Evolutionary conservation across 345 rosid species (phyloP).

Genomic region (Linum lewisii): DNA sequence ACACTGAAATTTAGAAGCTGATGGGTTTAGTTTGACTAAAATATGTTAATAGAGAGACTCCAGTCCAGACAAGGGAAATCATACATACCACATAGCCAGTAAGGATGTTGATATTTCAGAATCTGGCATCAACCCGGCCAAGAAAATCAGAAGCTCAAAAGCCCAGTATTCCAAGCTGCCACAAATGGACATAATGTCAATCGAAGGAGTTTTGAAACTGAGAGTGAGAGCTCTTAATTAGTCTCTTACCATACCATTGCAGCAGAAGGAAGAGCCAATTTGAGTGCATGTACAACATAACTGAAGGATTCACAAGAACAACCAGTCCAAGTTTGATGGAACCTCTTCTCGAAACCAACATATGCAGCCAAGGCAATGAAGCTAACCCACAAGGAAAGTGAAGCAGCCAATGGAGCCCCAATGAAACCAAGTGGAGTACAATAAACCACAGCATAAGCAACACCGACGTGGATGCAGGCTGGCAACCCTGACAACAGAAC

Average conservation of each 20-base stretch:
- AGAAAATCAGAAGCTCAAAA: conserved; percentile 60
- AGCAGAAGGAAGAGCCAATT: conserved; percentile 56
- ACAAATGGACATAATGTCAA: not conserved
- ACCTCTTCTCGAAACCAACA: conserved; percentile 29
- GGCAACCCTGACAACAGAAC: conserved; percentile 40
- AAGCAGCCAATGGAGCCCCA: conserved; percentile 68
- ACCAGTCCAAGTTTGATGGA: conserved; percentile 52
- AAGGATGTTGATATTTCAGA: conserved; percentile 48
- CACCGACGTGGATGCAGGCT: conserved; percentile 34
- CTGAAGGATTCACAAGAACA: conserved; percentile 32
- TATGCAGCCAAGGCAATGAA: conserved; percentile 33
- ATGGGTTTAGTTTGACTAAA: too few species aligned
- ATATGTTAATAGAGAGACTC: not conserved
- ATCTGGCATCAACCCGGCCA: conserved; percentile 66
- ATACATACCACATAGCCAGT: conserved; percentile 56
- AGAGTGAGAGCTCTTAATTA: not conserved
- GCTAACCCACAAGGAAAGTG: conserved; percentile 56
- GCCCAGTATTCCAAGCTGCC: conserved; percentile 75
- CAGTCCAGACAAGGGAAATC: not conserved
- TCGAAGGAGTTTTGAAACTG: not conserved
- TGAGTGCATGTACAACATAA: conserved; percentile 26
- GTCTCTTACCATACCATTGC: conserved; percentile 65
- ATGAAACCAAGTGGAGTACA: conserved; percentile 37
- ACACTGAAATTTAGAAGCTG: conserved; percentile 23
- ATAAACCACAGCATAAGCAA: conserved; percentile 34